Evolutionary conservation across 1,284 basidiomycete genomes (phyloP), one percentile per base, ranked within the genome.

Genomic region (Cystobasidium slooffiae): DNA sequence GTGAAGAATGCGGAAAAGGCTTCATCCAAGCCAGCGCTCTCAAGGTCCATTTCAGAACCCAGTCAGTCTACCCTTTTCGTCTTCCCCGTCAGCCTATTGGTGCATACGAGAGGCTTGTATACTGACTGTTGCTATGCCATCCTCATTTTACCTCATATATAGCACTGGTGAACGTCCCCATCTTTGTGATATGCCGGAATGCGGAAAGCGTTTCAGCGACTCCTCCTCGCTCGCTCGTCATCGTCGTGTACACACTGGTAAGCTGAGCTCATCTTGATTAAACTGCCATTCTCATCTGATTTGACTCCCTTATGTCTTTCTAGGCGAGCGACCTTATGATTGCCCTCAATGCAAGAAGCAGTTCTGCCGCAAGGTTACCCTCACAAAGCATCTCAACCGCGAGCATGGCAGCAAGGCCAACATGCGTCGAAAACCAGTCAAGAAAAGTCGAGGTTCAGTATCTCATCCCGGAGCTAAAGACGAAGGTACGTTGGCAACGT

Each of bases 151-250:
- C 24, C 49, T 53, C 51, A 53, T 52, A 43, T 68, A n/a, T 73
- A 84, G 85, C 80, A 86, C 86, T 37, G 87, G 86, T 52, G 87
- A 88, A 78, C 82, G 85, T 62, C 87, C 87, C 1, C 86, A 87
- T 79, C 80, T 83, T 37, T 88, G 87, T 80, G 80, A 84, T 77
- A 31, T 61, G n/a, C 64, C 51, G 31, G 81, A 79, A 8, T 86
- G 85, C 79, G 66, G 80, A 55, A 86, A 86, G 78, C 82, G 84
- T 7, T 88, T 88, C 79, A 84, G 84, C 65, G 87, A 88, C 78
- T 87, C 86, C 8, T 84, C 83, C 75, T 87, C 86, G 8, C 82
- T 88, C 14, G 86, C 86, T 20, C 84, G 87, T 12, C 87, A 88
- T 76, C 83, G 86, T 3, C 82, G 86, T 14, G 85, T 85, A 10